Conservation (phyloP, 768 basidiomycete species). For the Crucibulum laeve region DNA sequence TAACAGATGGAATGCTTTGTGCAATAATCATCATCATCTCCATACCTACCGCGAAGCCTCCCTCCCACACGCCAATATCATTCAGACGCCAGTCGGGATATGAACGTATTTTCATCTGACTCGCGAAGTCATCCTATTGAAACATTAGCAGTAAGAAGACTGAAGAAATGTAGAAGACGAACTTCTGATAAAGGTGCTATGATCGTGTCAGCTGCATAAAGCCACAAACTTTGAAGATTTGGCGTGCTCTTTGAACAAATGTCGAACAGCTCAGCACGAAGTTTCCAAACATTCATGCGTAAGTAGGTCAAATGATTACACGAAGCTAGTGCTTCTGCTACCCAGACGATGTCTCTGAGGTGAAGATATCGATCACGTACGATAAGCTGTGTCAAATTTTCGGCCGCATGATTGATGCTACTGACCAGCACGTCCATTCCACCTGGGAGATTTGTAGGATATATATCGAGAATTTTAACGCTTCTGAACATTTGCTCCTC, state of each 20-base stretch:
- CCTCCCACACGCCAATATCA: slow-evolving; percentile 32
- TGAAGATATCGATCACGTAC: slow-evolving; percentile 38
- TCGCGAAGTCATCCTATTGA: slow-evolving; percentile 17
- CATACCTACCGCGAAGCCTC: slow-evolving; percentile 23
- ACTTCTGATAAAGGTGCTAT: slow-evolving; percentile 2
- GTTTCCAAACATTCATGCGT: slow-evolving; percentile 26
- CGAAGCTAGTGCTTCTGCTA: slow-evolving; percentile 19
- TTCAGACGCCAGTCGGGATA: slow-evolving; percentile 30
- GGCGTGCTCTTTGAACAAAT: slow-evolving; percentile 25
- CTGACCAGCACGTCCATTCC: slow-evolving; percentile 30
- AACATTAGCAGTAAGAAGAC: slow-evolving; percentile 1
- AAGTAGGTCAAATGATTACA: slow-evolving; percentile 22
- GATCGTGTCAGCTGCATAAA: slow-evolving; percentile 24
- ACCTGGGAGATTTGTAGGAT: slow-evolving; percentile 28
- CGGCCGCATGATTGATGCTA: slow-evolving; percentile 24
- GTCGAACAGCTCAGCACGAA: slow-evolving; percentile 29
- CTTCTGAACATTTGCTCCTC: slow-evolving; percentile 22
- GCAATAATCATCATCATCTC: slow-evolving; percentile 25
- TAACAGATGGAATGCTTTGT: slow-evolving; percentile 27
- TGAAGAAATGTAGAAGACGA: slow-evolving; percentile 2
- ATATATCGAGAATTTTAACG: slow-evolving; percentile 32
- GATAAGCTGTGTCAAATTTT: slow-evolving; percentile 26
- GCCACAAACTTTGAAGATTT: slow-evolving; percentile 20
- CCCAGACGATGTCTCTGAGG: slow-evolving; percentile 20
- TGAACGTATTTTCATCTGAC: slow-evolving; percentile 19